Evolutionary conservation across 2,329 filamentous ascomycete genomes (phyloP), one percentile per base, ranked within the genome.

Genomic region (Cercospora sp.): DNA sequence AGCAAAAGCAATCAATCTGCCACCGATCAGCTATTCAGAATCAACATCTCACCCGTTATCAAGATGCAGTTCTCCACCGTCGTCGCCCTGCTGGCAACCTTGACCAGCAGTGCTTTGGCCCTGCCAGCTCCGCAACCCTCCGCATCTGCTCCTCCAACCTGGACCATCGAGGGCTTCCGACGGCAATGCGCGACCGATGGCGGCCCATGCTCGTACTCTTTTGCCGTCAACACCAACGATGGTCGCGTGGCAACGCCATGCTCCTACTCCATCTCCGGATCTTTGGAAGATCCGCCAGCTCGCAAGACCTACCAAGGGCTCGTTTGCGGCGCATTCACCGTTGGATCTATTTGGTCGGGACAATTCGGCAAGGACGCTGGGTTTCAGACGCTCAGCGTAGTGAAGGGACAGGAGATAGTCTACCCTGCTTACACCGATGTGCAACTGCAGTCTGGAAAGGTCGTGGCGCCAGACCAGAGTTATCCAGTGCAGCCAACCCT

Each of bases 81-180:
- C 13, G 34, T 37, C 34, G 34, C 13, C 34, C 34, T 37, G 12
- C 34, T 37, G 34, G 34, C 34, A 37, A 37, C 12, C 34, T 37
- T 37, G 34, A 37, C 34, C 34, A 37, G 34, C 13, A 16, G 34
- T 12, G 34, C 34, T 37, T 16, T 37, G 12, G 34, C 34, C 3
- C 34, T 37, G 34, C 34, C 34, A 40, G 34, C 34, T 40, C 34
- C 34, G 34, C 34, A 40, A 40, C 34, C 34, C 34, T 16, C 13
- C 34, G 34, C 34, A 40, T 40, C 34, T 16, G 5, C 34, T 16
- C 34, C 34, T 40, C 34, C 34, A 16, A 65, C 68, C 13, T 72
- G 70, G 71, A 71, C 71, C 9, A 62, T 72, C 57, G 59, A 67
- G 37, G 62, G 67, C 64, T 72, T 73, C 70, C 62, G 66, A 24